Evolutionary conservation across 192 early-diverging fungal genomes (phyloP).

Genomic region (Coemansia sp.): DNA sequence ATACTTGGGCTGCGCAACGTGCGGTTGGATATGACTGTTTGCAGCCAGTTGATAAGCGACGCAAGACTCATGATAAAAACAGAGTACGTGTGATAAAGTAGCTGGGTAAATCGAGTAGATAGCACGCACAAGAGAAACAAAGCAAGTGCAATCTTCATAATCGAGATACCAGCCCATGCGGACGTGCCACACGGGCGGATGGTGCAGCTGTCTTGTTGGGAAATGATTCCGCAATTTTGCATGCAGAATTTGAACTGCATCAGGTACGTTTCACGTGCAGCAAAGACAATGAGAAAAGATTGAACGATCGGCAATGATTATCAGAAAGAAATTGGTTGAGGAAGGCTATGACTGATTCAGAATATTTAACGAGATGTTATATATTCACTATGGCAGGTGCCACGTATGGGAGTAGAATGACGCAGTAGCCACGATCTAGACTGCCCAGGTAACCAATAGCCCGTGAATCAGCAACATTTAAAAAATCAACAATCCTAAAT

Average conservation of each 20-base stretch:
- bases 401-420: too few species aligned
- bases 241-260: background rate
- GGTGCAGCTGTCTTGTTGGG: background rate
- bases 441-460: too few species aligned
- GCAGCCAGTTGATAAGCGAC: conserved; percentile 27
- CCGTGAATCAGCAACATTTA: too few species aligned
- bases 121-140: background rate
- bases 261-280: background rate
- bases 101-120: too few species aligned
- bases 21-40: conserved; percentile 7
- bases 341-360: too few species aligned
- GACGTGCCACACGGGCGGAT: background rate
- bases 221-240: background rate
- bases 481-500: too few species aligned
- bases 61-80: conserved; percentile 24
- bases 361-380: too few species aligned
- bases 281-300: background rate
- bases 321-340: too few species aligned
- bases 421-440: too few species aligned
- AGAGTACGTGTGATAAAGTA: background rate
- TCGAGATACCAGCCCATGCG: background rate
- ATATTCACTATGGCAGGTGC: too few species aligned
- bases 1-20: background rate
- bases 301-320: too few species aligned
- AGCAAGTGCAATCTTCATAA: background rate